These are phyloP conservation scores for Aspergillus fructus DNA, from an alignment of 2,329 filamentous ascomycete species.

Conservation along the genomic window DNA sequence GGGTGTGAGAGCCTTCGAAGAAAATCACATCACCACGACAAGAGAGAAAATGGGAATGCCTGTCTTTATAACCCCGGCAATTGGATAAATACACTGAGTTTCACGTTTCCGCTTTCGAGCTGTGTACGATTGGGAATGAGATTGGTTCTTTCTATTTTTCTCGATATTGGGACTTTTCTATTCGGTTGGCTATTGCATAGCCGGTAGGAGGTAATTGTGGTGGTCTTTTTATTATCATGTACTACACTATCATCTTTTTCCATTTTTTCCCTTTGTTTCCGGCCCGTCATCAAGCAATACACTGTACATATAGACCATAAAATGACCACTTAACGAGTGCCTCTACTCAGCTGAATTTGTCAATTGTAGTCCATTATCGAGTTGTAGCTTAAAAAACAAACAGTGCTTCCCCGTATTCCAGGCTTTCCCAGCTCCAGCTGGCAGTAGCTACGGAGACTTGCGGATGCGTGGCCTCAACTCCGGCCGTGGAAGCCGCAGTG, in stretches of 20 bases:
- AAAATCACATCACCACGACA: conserved; percentile 1
- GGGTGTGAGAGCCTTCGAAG: not conserved
- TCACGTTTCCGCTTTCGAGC: too few relatives aligned
- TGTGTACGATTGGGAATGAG: not conserved
- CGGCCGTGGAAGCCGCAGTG: not conserved
- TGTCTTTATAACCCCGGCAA: not conserved
- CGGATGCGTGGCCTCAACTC: conserved; percentile 1
- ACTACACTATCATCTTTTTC: conserved; percentile 23
- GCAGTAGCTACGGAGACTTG: not conserved
- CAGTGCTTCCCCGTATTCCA: not conserved
- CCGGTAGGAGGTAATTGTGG: conserved; percentile 20
- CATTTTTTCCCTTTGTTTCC: conserved; percentile 14
- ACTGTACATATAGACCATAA: conserved; percentile 32
- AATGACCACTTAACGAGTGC: conserved; percentile 25
- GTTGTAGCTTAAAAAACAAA: not conserved
- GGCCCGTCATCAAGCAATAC: conserved; percentile 27
- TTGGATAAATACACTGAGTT: not conserved
- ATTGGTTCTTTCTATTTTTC: conserved; percentile 1
- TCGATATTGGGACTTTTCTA: conserved; percentile 4
- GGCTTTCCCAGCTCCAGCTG: not conserved
- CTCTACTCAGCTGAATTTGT: not conserved
- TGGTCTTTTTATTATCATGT: conserved; percentile 33
- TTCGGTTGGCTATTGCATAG: not conserved
- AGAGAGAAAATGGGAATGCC: not conserved
- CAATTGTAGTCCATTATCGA: too few relatives aligned